Evolutionary conservation across 768 basidiomycete species (phyloP).

Genomic region (Lentinula sp.): DNA sequence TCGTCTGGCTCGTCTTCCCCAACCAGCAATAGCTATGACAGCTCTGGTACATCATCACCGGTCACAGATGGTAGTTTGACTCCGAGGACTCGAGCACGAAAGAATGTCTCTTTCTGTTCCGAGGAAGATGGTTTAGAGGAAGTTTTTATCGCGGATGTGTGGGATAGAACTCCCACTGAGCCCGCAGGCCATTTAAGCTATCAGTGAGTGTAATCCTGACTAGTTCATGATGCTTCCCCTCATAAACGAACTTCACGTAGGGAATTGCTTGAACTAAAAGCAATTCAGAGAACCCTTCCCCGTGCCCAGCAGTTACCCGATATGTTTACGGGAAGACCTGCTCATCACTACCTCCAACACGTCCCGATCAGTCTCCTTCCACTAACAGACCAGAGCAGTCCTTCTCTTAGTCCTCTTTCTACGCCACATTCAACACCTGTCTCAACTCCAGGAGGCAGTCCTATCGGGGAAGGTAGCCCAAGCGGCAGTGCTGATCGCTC

Average conservation of each 20-base stretch:
- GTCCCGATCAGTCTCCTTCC: slow-evolving; percentile 66
- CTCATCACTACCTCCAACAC: slow-evolving; percentile 35
- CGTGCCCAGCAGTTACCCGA: slow-evolving; percentile 47
- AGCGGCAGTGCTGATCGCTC: background rate
- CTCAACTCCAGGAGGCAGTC: background rate
- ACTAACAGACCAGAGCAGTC: slow-evolving; percentile 22
- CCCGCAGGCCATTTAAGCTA: slow-evolving; percentile 59
- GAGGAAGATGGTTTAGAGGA: slow-evolving; percentile 40
- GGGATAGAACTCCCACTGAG: slow-evolving; percentile 72
- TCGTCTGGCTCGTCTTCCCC: background rate
- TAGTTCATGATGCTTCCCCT: slow-evolving; percentile 1
- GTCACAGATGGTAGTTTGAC: background rate
- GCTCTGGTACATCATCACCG: background rate
- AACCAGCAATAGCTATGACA: background rate
- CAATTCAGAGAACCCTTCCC: slow-evolving; percentile 60
- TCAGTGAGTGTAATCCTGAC: slow-evolving; percentile 42
- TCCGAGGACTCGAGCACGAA: slow-evolving; percentile 20
- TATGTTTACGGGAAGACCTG: slow-evolving; percentile 31
- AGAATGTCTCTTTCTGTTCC: slow-evolving; percentile 59
- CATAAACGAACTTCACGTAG: slow-evolving; percentile 23
- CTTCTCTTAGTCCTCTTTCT: background rate
- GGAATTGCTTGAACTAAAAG: slow-evolving; percentile 63
- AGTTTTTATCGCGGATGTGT: slow-evolving; percentile 65
- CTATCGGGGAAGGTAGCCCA: background rate
- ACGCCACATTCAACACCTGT: slow-evolving; percentile 2